phyloP scores from a whole-genome alignment of 441 rosid genomes.

The Mallotus repandus region DNA sequence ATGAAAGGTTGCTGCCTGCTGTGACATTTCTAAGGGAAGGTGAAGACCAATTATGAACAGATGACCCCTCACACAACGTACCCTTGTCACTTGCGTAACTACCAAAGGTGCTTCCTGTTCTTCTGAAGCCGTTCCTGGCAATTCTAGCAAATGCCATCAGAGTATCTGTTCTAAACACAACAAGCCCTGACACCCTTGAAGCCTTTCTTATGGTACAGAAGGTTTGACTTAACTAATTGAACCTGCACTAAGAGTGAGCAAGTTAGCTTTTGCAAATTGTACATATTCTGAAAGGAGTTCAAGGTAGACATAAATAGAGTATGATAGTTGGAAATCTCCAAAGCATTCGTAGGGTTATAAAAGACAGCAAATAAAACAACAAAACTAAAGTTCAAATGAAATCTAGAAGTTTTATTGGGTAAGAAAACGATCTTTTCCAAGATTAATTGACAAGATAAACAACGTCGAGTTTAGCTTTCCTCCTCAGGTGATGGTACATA shows the following conservation, averaged over 20 bases:
- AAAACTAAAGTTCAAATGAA: conserved; percentile 12
- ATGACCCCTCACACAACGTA: conserved; percentile 20
- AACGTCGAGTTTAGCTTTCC: conserved; percentile 27
- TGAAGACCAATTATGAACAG: conserved; percentile 7
- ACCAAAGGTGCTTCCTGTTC: conserved; percentile 38
- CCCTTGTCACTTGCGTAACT: conserved; percentile 26
- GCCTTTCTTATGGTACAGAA: not conserved
- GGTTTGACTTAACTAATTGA: conserved; percentile 14
- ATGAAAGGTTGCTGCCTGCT: conserved; percentile 23
- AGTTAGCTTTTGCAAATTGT: conserved; percentile 16
- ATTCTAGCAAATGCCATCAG: conserved; percentile 58
- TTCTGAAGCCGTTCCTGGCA: conserved; percentile 47
- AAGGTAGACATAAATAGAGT: conserved; percentile 9
- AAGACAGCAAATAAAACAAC: conserved; percentile 20
- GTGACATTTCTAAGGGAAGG: conserved; percentile 30
- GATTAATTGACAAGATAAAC: conserved; percentile 28
- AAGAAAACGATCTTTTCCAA: conserved; percentile 29
- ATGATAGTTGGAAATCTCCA: conserved; percentile 29
- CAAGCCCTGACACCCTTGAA: conserved; percentile 10
- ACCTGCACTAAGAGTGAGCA: conserved; percentile 27
- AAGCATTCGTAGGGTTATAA: conserved; percentile 3
- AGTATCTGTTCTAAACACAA: conserved; percentile 20
- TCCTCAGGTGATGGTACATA: conserved; percentile 30
- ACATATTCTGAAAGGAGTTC: conserved; percentile 10
- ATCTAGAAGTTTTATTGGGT: not conserved